Base-by-base conservation (phyloP, 192 early-diverging fungal genomes). In the Podila horticola region DNA sequence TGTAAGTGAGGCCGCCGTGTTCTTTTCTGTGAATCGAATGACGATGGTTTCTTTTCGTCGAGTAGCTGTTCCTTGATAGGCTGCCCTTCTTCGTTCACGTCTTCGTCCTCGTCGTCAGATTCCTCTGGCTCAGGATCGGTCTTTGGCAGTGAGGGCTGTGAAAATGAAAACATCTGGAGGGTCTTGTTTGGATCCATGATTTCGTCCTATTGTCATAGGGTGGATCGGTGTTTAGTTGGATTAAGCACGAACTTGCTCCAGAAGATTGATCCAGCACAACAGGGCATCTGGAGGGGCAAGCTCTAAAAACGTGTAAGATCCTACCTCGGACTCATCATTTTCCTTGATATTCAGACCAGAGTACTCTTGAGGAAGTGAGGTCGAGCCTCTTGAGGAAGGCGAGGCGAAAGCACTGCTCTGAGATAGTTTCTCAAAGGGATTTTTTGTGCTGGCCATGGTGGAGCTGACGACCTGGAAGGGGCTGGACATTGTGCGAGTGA, bases 381-480 rank as follows among this genome's bases (percentile, higher is more conserved):
- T 22, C 20, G 73, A 62, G 17, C 26, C 26, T 7, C 26, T 19
- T 5, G 29, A 64, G 12, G 52, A 24, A 1, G 67, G 36, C 3
- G 33, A 50, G 13, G 61, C 12, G 31, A 33, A 31, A 33, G 29
- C 31, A 62, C 31, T 33, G 12, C n/a, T 55, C 41, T 31, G 51
- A 34, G 58, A 17, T 1, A 81, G 57, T 38, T 68, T 81, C 29
- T 81, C 77, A 24, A 81, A 81, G 7, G 77, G 77, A 45, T 81
- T 81, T 29, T 58, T 72, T 20, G 61, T 55, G 15, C 31, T 65
- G 11, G 58, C 73, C 48, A 72, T 28, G 22, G 71, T 64, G 19
- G 71, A 62, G 57, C 57, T 69, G 5, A 81, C 41, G 17, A 81
- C 77, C 45, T 81, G 77, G 29, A 81, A 81, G 8, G 77, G 77